These are phyloP conservation scores for Alternaria longipes DNA, from an alignment of 2,329 filamentous ascomycete species.

Conservation along the genomic window DNA sequence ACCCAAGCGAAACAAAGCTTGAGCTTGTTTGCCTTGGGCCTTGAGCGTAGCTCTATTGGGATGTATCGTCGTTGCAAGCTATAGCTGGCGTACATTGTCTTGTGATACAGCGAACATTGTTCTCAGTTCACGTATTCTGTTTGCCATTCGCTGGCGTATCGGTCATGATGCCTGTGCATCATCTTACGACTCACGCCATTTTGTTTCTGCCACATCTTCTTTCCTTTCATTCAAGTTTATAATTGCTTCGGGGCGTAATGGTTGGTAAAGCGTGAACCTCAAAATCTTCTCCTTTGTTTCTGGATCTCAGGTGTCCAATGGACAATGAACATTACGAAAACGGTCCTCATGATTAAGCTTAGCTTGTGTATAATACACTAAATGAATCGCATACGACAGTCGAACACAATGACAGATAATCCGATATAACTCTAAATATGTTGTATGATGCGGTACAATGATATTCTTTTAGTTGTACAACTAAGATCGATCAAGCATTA, in stretches of 20 bases:
- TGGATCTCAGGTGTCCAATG: conserved; percentile 18
- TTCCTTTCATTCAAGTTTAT: conserved; percentile 15
- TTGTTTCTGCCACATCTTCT: conserved; percentile 10
- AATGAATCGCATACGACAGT: conserved; percentile 17
- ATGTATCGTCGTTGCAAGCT: background rate
- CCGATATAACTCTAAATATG: background rate
- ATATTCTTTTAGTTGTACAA: background rate
- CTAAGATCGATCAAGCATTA: background rate
- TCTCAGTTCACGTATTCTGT: background rate
- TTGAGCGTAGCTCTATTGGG: background rate
- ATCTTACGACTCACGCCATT: conserved; percentile 15
- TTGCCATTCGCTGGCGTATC: conserved; percentile 19
- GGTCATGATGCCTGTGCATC: background rate
- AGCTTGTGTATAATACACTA: conserved; percentile 29
- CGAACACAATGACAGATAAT: background rate
- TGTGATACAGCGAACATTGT: background rate
- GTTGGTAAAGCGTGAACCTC: conserved; percentile 10
- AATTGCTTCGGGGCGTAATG: conserved; percentile 23
- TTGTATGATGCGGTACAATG: background rate
- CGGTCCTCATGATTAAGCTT: conserved; percentile 21
- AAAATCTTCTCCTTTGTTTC: conserved; percentile 21
- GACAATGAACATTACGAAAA: conserved; percentile 27
- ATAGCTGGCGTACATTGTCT: background rate
- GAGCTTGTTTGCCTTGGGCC: background rate
- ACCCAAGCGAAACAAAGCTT: conserved; percentile 49